A percentile compares a stretch with the other conserved stretches of the same genome.
Evolutionary conservation across 768 basidiomycete species (phyloP).

Genomic region (Lentinula detonsa): DNA sequence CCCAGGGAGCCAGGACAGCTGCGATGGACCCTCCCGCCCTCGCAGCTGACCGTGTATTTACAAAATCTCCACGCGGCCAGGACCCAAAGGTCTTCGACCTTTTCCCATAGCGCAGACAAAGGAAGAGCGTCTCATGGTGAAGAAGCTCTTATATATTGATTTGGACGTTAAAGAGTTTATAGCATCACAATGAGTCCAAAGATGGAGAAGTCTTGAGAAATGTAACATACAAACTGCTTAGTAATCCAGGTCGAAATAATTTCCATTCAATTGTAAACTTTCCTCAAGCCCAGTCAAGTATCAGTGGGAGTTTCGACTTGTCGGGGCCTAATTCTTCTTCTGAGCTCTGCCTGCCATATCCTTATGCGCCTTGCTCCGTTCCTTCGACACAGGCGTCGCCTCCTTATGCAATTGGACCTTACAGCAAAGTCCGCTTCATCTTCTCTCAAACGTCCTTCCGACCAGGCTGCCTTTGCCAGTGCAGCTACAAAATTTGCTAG

Average conservation of each 20-base stretch:
- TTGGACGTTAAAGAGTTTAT: too few relatives aligned
- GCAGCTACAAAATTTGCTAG: constrained; percentile 1
- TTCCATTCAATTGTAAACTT: not conserved
- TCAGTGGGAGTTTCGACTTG: not conserved
- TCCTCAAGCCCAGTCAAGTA: not conserved
- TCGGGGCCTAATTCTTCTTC: not conserved
- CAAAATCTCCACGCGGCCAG: too few relatives aligned
- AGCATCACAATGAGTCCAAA: too few relatives aligned
- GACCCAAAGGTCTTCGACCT: too few relatives aligned
- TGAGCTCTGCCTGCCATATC: constrained; percentile 4
- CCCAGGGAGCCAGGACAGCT: too few relatives aligned
- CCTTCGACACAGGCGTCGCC: constrained; percentile 43
- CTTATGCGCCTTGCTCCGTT: constrained; percentile 45
- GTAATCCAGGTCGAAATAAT: constrained; percentile 16
- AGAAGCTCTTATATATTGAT: too few relatives aligned
- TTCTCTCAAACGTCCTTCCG: constrained; percentile 41
- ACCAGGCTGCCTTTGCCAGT: constrained; percentile 25
- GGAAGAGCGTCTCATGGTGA: too few relatives aligned
- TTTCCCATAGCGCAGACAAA: too few relatives aligned
- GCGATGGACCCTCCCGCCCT: too few relatives aligned
- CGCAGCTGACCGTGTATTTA: too few relatives aligned
- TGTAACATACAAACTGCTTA: not conserved
- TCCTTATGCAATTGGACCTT: constrained; percentile 55
- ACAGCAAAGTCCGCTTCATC: constrained; percentile 18
- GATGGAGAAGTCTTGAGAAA: constrained; percentile 9